These are phyloP conservation scores for Dendrobium chrysotoxum DNA, from an alignment of 106 monocot genomes.

Conservation along the genomic window DNA sequence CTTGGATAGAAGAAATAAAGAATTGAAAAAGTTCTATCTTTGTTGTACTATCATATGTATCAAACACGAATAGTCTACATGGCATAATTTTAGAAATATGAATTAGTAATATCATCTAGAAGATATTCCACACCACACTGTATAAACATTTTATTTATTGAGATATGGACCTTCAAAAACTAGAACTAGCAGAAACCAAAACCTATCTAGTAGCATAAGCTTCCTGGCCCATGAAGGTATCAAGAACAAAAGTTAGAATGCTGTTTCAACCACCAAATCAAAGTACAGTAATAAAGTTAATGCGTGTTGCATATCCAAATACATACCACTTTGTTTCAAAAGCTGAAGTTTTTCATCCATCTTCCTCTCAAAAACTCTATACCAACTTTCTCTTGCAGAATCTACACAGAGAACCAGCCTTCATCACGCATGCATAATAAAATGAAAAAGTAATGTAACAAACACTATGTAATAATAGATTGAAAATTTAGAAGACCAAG, in stretches of 20 bases:
- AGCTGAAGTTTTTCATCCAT: constrained; percentile 65
- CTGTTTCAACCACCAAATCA: not conserved
- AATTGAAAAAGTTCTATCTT: not conserved
- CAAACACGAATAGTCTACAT: not conserved
- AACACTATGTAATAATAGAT: not conserved
- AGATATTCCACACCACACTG: not conserved
- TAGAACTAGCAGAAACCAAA: not conserved
- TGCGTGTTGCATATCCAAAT: not conserved
- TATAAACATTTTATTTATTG: not conserved
- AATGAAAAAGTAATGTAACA: not conserved
- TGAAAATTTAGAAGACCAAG: not conserved
- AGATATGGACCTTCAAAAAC: not conserved
- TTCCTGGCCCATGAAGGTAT: not conserved
- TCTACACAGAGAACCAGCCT: constrained; percentile 35
- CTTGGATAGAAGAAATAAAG: not conserved
- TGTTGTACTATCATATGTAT: not conserved
- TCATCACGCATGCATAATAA: not conserved
- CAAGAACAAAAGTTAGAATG: not conserved
- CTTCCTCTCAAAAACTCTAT: constrained; percentile 67
- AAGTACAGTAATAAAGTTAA: constrained; percentile 5
- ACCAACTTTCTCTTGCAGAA: constrained; percentile 50
- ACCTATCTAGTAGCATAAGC: not conserved
- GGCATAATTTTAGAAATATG: not conserved
- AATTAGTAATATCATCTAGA: not conserved
- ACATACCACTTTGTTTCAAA: constrained; percentile 82